Conservation (phyloP, 345 rosid species). For the Clausena lansium region DNA sequence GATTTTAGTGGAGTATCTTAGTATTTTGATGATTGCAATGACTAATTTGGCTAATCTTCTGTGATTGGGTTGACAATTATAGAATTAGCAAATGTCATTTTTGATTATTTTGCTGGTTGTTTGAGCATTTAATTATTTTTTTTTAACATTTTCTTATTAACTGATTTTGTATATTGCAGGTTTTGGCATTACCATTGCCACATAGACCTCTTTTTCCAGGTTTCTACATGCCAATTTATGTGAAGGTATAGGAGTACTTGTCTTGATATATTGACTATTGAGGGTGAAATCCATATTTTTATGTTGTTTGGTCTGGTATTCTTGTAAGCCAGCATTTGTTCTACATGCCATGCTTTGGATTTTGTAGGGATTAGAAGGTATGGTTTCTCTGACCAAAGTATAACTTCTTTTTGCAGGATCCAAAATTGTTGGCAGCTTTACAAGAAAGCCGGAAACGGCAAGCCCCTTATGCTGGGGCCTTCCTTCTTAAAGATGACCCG, state of each 20-base stretch:
- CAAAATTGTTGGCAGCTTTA: slow-evolving; percentile 86
- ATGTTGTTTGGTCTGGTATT: background rate
- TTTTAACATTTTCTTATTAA: slow-evolving; percentile 4
- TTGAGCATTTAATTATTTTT: background rate
- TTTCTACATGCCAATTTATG: slow-evolving; percentile 95
- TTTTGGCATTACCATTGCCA: slow-evolving; percentile 83
- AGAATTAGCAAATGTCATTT: background rate
- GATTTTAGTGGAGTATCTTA: background rate
- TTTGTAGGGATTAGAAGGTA: background rate
- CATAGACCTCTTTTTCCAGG: slow-evolving; percentile 97
- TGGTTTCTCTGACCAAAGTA: slow-evolving; percentile 14
- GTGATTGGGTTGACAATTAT: background rate
- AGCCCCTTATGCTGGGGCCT: slow-evolving; percentile 98
- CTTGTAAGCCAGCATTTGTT: background rate
- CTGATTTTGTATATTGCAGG: slow-evolving; percentile 47
- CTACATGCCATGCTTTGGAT: background rate
- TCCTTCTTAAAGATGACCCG: slow-evolving; percentile 89
- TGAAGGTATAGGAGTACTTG: slow-evolving; percentile 58
- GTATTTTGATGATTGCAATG: background rate
- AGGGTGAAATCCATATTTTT: background rate
- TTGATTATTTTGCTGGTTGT: background rate
- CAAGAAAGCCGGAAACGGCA: slow-evolving; percentile 90
- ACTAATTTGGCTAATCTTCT: background rate
- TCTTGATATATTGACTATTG: background rate
- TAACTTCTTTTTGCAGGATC: slow-evolving; percentile 52